Base-by-base conservation (phyloP, 78 protist genomes). In the Dictyostelium capitatum region DNA sequence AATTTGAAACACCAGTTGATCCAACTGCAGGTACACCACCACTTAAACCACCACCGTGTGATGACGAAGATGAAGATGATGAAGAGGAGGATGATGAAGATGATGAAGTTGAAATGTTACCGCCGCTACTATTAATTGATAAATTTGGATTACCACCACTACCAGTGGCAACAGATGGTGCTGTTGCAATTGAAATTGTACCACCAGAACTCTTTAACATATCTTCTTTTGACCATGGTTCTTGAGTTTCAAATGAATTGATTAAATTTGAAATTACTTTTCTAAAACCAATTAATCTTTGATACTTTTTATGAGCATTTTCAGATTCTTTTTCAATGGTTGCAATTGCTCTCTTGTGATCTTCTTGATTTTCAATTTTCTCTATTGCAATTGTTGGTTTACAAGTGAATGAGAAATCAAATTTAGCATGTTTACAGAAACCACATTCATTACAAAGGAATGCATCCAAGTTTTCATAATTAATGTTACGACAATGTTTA, bases 381-480 rank as follows among this genome's bases (percentile, higher is more conserved):
- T 97, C 97, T 17, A 80, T 91, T 2, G 87, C 79, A 19, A 48
- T 51, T 17, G 91, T 92, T 41, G 92, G 97, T 11, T 48, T 23
- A 25, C 95, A 96, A 20, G 32, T 48, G 53, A 97, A 57, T 11
- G 91, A 8, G 78, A 72, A 92, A 9, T 96, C 98, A 43, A 97
- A 97, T 25, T 96, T 78, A 17, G 92, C 98, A 73, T 92, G 94
- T 89, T 82, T 69, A 89, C 98, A 97, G 95, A 37, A 94, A 51
- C 99, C 99, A 80, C 99, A 98, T 89, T 98, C 99, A 84, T 95
- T 96, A 84, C 99, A 98, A 32, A 97, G 89, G 95, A 97, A 98
- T 9, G 96, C 98, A 30, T 96, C 97, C 32, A 92, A 97, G 70
- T 97, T 47, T 54, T 98, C 99, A 73, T 98, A 98, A 95, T 98